Conservation (phyloP, 768 basidiomycete species). For the Strobilomyces echinocephalus region DNA sequence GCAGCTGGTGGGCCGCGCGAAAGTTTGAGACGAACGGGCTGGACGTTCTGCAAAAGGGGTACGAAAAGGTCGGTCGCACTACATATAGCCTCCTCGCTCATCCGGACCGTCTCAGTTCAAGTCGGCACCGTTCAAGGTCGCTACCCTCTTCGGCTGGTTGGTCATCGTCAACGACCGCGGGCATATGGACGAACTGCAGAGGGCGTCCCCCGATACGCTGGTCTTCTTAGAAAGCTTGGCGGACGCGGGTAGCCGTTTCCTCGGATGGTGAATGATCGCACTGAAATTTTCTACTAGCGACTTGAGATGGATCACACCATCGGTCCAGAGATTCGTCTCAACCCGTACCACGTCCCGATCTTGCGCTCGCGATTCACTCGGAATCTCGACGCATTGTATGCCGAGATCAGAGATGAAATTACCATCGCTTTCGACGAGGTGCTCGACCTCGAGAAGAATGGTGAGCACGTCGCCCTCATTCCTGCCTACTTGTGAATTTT, state of each 20-base stretch:
- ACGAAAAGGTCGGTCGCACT: too few species aligned
- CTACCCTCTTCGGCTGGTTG: neutral
- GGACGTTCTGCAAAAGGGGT: too few species aligned
- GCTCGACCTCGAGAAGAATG: neutral
- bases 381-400: neutral
- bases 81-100: too few species aligned
- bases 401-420: neutral
- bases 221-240: neutral
- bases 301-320: neutral
- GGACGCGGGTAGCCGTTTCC: too few species aligned
- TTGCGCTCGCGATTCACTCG: neutral
- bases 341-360: neutral
- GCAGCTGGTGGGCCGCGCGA: too few species aligned
- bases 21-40: too few species aligned
- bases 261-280: too few species aligned
- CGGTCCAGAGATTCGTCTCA: neutral
- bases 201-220: neutral
- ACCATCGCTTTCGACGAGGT: neutral
- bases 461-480: neutral
- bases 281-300: neutral
- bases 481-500: neutral
- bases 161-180: neutral
- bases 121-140: neutral
- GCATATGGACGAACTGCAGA: neutral
- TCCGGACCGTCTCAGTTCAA: neutral